A percentile compares a stretch with the other conserved stretches of the same genome.
phyloP scores from a whole-genome alignment of 768 basidiomycete species.

The Serendipita indica region DNA sequence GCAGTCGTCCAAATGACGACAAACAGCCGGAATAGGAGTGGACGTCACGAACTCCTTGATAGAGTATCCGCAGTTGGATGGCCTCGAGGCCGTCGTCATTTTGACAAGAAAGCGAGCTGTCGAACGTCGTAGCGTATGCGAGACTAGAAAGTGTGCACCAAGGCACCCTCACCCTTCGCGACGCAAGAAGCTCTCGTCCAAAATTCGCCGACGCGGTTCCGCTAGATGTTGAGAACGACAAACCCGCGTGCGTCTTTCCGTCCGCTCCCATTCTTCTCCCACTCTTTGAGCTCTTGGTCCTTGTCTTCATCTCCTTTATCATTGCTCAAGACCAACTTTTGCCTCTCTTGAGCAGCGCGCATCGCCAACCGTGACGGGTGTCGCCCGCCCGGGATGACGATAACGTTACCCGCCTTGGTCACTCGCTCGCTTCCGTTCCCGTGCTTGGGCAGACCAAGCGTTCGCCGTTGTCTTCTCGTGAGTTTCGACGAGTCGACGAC shows the following conservation, averaged over 20 bases:
- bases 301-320: constrained; percentile 23
- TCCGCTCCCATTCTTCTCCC: constrained; percentile 55
- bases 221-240: constrained; percentile 54
- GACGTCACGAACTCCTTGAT: too few relatives aligned
- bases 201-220: too few relatives aligned
- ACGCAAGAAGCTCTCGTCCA: background rate
- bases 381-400: constrained; percentile 47
- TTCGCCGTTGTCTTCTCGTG: constrained; percentile 54
- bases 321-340: constrained; percentile 18
- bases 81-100: too few relatives aligned
- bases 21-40: too few relatives aligned
- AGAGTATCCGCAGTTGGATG: too few relatives aligned
- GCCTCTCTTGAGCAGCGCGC: constrained; percentile 1
- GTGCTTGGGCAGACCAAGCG: constrained; percentile 47
- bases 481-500: constrained; percentile 19
- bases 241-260: constrained; percentile 65
- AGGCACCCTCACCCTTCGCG: too few relatives aligned
- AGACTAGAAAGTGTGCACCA: too few relatives aligned
- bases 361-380: constrained; percentile 17
- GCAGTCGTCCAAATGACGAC: too few relatives aligned
- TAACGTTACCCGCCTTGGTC: constrained; percentile 37
- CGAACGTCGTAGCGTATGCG: too few relatives aligned
- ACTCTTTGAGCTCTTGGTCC: constrained; percentile 20
- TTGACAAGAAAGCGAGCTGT: too few relatives aligned
- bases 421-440: constrained; percentile 18